These are phyloP conservation scores for Hypoxylon sp. DNA, from an alignment of 2,329 filamentous ascomycete species.

Conservation along the genomic window DNA sequence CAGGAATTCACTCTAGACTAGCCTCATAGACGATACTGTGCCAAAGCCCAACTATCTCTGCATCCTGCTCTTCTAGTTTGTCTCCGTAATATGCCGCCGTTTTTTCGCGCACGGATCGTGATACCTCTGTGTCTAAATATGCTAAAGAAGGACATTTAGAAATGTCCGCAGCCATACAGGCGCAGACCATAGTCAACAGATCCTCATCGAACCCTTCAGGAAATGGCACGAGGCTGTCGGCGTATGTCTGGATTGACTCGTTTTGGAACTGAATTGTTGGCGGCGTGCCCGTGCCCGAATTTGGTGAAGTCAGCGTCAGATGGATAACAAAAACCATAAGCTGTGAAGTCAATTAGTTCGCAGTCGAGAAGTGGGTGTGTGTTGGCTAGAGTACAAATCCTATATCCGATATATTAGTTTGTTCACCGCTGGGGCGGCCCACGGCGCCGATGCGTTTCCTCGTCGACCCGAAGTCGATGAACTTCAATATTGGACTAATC, in stretches of 20 bases:
- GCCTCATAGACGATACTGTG: too few species aligned
- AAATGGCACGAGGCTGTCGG: not conserved
- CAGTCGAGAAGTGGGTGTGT: too few species aligned
- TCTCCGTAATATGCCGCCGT: not conserved
- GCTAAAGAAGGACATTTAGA: not conserved
- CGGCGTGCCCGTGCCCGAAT: too few species aligned
- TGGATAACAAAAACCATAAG: too few species aligned
- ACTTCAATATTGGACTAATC: slow-evolving; percentile 6
- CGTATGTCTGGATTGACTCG: too few species aligned
- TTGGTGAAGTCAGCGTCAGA: too few species aligned
- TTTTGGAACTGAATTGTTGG: too few species aligned
- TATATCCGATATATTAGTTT: not conserved
- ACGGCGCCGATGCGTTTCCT: too few species aligned
- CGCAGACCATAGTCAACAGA: not conserved
- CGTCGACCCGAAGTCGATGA: slow-evolving; percentile 17
- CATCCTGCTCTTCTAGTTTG: not conserved
- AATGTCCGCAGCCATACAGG: not conserved
- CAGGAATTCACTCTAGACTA: too few species aligned
- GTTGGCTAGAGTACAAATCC: not conserved
- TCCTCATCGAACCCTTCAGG: not conserved
- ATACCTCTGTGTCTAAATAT: not conserved
- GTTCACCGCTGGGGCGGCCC: not conserved
- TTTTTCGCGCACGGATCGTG: not conserved
- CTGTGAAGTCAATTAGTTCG: too few species aligned
- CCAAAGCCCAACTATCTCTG: not conserved